Base-by-base conservation (phyloP, 208 protist genomes). In the Wallacemonas collosoma region DNA sequence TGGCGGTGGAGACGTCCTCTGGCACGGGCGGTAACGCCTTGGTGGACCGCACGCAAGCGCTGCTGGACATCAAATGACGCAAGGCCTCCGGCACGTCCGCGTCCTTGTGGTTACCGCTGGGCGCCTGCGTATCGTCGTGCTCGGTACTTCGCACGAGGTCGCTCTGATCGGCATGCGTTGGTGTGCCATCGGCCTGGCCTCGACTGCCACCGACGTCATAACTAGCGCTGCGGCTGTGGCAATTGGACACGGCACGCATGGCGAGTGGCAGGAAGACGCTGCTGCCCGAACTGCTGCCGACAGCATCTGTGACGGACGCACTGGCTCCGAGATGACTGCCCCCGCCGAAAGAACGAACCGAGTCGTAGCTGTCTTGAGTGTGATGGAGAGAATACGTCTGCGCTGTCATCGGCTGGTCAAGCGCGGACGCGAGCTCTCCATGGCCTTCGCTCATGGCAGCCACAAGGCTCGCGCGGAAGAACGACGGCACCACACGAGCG, bases 311-410 rank as follows among this genome's bases (percentile, higher is more conserved):
- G 26, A 35, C 56, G 36, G 56, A 62, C 36, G 9, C 17, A n/a
- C 60, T 65, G 14, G n/a, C 60, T 12, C 60, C 60, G 40, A 39
- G 39, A n/a, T 65, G 60, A 36, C 60, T 65, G 60, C 60, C 60
- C 4, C 41, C 60, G 12, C 60, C 40, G 43, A 65, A 36, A 17
- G 60, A 65, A 36, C 41, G 38, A 9, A 0, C 60, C 11, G 60
- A 48, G 60, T 65, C 60, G 40, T 15, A 48, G 60, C 60, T 65
- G 60, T 65, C 60, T 38, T n/a, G 60, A 7, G 60, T 65, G 60
- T 65, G 60, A 15, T 50, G 60, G 11, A 65, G 60, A 9, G 60
- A 65, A 41, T 65, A 65, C n/a, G 60, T 65, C 14, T 38, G 41
- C 41, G 60, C 60, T 5, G 60, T 65, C 60, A 65, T 65, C 12